These are phyloP conservation scores for Penicillium sp. DNA, from an alignment of 2,329 filamentous ascomycete genomes.

Conservation along the genomic window DNA sequence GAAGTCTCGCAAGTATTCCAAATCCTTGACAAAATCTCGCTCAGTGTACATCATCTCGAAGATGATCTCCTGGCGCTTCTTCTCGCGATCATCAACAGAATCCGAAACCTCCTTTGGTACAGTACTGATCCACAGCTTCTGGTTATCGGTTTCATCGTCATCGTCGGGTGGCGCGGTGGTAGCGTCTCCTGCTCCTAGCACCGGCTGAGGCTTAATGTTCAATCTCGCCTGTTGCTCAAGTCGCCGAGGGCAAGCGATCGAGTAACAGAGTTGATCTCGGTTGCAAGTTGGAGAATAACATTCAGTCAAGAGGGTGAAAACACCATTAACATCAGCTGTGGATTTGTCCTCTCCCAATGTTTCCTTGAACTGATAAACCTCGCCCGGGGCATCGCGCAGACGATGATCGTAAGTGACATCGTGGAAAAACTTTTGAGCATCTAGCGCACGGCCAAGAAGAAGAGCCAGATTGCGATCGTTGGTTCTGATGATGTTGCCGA, in stretches of 20 bases:
- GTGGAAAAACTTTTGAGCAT: conserved; percentile 98
- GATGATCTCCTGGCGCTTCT: conserved; percentile 97
- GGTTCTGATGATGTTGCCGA: conserved; percentile 95
- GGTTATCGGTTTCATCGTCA: conserved; percentile 87
- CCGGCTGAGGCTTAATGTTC: conserved; percentile 90
- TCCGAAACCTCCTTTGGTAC: conserved; percentile 94
- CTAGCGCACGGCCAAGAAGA: conserved; percentile 83
- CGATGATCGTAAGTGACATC: conserved; percentile 98
- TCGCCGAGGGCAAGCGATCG: conserved; percentile 90
- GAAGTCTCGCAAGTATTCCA: conserved; percentile 96
- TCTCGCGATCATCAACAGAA: conserved; percentile 83
- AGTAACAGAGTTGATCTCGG: conserved; percentile 92
- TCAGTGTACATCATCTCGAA: conserved; percentile 99
- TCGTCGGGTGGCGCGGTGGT: conserved; percentile 71
- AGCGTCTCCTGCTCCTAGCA: conserved; percentile 72
- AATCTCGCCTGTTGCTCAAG: conserved; percentile 92
- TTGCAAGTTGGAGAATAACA: conserved; percentile 99
- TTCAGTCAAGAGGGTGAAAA: conserved; percentile 93
- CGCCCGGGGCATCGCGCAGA: conserved; percentile 86
- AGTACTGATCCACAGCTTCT: conserved; percentile 99
- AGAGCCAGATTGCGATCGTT: conserved; percentile 93
- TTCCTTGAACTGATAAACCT: conserved; percentile 97
- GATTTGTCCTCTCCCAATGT: conserved; percentile 76
- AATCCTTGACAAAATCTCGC: conserved; percentile 96
- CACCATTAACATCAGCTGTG: conserved; percentile 80